Conservation (phyloP, 805 yeast genomes). For the Brettanomyces anomalus region DNA sequence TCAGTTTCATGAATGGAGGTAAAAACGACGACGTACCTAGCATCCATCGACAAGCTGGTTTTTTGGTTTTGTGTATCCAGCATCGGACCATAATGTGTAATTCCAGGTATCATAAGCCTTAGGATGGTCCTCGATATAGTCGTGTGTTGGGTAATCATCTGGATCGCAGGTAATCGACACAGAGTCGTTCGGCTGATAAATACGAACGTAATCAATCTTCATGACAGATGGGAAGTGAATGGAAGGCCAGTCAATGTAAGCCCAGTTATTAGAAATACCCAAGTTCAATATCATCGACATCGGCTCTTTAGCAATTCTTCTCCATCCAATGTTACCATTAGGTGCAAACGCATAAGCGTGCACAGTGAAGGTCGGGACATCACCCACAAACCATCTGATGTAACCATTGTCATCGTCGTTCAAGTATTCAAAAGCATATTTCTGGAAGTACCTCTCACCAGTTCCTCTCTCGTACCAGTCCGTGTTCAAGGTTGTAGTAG, state of each 20-base stretch:
- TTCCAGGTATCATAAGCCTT: conserved; percentile 64
- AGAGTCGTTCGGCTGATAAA: conserved; percentile 75
- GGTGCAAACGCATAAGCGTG: conserved; percentile 74
- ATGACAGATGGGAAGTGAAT: conserved; percentile 70
- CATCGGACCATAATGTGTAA: conserved; percentile 61
- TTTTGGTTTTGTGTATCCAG: conserved; percentile 67
- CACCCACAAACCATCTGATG: conserved; percentile 81
- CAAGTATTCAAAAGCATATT: conserved; percentile 67
- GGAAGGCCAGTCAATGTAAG: conserved; percentile 83
- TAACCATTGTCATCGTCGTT: conserved; percentile 68
- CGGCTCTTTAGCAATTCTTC: conserved; percentile 81
- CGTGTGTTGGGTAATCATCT: conserved; percentile 69
- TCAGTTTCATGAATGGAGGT: too few species aligned
- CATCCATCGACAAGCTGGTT: conserved; percentile 43
- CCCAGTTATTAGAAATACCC: conserved; percentile 91
- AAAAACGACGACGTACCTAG: conserved; percentile 12
- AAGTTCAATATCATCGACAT: conserved; percentile 83
- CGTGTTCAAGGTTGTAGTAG: conserved; percentile 64
- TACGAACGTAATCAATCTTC: conserved; percentile 76
- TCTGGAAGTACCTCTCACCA: conserved; percentile 49
- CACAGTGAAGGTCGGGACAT: conserved; percentile 64
- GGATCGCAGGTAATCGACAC: conserved; percentile 79
- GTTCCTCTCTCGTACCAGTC: conserved; percentile 72
- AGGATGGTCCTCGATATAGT: conserved; percentile 66
- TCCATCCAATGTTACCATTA: conserved; percentile 82